Conservation (phyloP, 768 basidiomycete species). For the Gymnopilus dilepis region DNA sequence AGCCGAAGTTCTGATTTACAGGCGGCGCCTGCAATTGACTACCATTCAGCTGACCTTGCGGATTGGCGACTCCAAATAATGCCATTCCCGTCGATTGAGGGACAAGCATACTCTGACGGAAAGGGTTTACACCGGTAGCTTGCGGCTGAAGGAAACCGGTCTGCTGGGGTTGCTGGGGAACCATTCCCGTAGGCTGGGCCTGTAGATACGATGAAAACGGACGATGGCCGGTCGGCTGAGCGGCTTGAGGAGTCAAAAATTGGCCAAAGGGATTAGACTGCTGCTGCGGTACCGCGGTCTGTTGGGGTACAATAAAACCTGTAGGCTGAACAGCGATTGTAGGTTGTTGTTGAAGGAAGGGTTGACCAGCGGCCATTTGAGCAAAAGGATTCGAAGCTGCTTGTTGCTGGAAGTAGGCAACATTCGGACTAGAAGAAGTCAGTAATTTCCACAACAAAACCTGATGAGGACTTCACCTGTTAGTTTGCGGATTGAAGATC, state of each 20-base stretch:
- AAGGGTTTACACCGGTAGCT: conserved; percentile 76
- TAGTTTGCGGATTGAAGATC: conserved; percentile 70
- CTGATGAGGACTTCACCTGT: conserved; percentile 45
- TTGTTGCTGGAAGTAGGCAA: conserved; percentile 61
- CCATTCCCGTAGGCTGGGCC: conserved; percentile 55
- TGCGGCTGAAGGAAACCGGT: conserved; percentile 55
- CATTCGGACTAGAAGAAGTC: conserved; percentile 44
- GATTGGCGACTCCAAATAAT: conserved; percentile 38
- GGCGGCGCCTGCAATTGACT: conserved; percentile 23
- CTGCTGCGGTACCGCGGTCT: conserved; percentile 44
- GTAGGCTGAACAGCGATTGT: conserved; percentile 60
- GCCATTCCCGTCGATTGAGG: conserved; percentile 68
- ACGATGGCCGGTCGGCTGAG: conserved; percentile 51
- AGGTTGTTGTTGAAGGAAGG: conserved; percentile 45
- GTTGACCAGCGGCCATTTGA: conserved; percentile 57
- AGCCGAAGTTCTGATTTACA: conserved; percentile 16
- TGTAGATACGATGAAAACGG: conserved; percentile 62
- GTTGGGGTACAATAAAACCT: conserved; percentile 59
- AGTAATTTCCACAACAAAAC: neutral
- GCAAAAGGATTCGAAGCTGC: conserved; percentile 79
- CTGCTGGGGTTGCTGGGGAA: conserved; percentile 21
- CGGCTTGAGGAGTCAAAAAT: conserved; percentile 40
- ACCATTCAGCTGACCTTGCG: conserved; percentile 17
- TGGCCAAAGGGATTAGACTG: conserved; percentile 52
- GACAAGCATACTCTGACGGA: conserved; percentile 78